These are phyloP conservation scores for Neonectria coccinea DNA, from an alignment of 2,329 filamentous ascomycete species.

Conservation along the genomic window DNA sequence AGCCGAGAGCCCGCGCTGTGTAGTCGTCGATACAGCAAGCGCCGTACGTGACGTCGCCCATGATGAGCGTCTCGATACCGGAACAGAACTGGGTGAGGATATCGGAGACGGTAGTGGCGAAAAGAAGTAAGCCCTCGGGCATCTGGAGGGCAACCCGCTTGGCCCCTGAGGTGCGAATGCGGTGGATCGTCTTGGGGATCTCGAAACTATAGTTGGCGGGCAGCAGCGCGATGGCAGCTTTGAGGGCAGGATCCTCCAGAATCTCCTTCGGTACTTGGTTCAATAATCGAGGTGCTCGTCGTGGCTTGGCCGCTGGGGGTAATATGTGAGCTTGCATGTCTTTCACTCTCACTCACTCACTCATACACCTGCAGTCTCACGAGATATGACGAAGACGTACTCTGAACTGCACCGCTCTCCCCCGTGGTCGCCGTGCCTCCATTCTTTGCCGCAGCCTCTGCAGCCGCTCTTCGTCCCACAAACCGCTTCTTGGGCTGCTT, in stretches of 20 bases:
- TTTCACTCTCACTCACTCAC: conserved; percentile 20
- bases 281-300: conserved; percentile 80
- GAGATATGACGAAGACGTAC: conserved; percentile 56
- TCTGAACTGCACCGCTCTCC: conserved; percentile 55
- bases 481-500: conserved; percentile 93
- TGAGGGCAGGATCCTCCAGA: conserved; percentile 84
- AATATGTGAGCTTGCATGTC: conserved; percentile 27
- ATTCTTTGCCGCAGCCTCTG: conserved; percentile 67
- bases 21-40: conserved; percentile 99
- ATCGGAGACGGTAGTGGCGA: conserved; percentile 97
- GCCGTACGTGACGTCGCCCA: conserved; percentile 99
- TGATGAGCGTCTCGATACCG: conserved; percentile 92
- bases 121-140: conserved; percentile 93
- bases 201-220: conserved; percentile 99
- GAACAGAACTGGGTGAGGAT: conserved; percentile 95
- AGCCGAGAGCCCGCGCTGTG: conserved; percentile 92
- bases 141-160: conserved; percentile 95
- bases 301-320: conserved; percentile 73
- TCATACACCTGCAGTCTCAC: conserved; percentile 11
- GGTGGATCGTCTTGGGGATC: conserved; percentile 97
- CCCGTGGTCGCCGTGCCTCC: conserved; percentile 42
- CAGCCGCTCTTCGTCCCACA: conserved; percentile 82
- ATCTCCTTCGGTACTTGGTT: conserved; percentile 94
- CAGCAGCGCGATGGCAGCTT: conserved; percentile 86
- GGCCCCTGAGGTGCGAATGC: conserved; percentile 82